Conservation (phyloP, 805 yeast genomes). For the Pichia sporocuriosa region DNA sequence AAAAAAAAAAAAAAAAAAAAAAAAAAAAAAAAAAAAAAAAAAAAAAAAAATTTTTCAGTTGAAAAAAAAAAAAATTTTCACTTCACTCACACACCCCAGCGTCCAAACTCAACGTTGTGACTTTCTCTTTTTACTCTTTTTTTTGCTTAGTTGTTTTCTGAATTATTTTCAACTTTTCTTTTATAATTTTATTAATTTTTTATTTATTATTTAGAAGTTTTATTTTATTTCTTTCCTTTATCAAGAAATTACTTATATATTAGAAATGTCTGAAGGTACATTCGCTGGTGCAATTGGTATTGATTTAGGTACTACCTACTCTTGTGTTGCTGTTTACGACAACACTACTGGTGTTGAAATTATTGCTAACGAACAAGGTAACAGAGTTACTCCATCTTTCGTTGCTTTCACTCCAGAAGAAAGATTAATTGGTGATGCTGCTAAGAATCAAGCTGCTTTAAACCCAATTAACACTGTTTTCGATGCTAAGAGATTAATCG, state of each 20-base stretch:
- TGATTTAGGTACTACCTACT: conserved; percentile 86
- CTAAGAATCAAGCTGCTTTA: conserved; percentile 77
- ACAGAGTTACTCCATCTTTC: conserved; percentile 78
- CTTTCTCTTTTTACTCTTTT: background rate
- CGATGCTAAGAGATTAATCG: conserved; percentile 79
- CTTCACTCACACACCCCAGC: no score
- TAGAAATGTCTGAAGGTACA: conserved; percentile 92
- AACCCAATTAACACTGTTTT: conserved; percentile 72
- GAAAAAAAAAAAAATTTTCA: no score
- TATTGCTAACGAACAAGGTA: conserved; percentile 80
- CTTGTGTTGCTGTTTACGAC: conserved; percentile 70
- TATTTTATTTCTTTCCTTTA: background rate
- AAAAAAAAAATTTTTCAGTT: no score
- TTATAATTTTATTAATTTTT: no score
- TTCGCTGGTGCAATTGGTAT: conserved; percentile 99
- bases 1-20: no score
- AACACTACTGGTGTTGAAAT: conserved; percentile 66
- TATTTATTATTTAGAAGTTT: no score
- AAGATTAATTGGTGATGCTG: conserved; percentile 78
- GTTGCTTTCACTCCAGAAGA: conserved; percentile 75
- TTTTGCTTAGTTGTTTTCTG: background rate
- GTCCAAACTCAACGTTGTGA: no score
- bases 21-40: no score
- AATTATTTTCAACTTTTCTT: background rate
- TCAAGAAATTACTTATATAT: conserved; percentile 1